phyloP scores from a whole-genome alignment of 2,329 filamentous ascomycete species.

The Lasiodiplodia hormozganensis region DNA sequence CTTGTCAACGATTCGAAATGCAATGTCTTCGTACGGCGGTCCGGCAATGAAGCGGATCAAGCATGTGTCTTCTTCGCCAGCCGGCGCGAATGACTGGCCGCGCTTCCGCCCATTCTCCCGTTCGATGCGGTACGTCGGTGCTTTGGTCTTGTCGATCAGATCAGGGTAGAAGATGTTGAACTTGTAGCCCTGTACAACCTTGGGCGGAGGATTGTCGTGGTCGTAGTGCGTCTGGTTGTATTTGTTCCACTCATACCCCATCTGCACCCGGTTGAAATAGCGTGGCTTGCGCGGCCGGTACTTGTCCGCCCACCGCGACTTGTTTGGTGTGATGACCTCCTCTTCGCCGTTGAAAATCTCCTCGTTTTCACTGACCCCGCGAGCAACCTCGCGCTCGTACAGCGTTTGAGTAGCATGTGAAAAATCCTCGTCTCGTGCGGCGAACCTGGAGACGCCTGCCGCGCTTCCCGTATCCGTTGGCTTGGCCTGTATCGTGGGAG shows the following conservation, averaged over 20 bases:
- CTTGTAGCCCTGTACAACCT: slow-evolving; percentile 98
- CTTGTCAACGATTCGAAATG: slow-evolving; percentile 95
- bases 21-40: slow-evolving; percentile 94
- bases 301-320: slow-evolving; percentile 81
- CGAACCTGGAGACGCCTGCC: slow-evolving; percentile 71
- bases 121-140: slow-evolving; percentile 94
- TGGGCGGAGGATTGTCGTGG: slow-evolving; percentile 95
- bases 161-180: slow-evolving; percentile 99
- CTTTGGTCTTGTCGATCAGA: slow-evolving; percentile 91
- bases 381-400: slow-evolving; percentile 91
- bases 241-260: slow-evolving; percentile 99
- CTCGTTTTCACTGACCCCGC: slow-evolving; percentile 90
- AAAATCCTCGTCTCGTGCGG: slow-evolving; percentile 76
- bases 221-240: slow-evolving; percentile 99
- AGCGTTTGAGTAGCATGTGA: slow-evolving; percentile 86
- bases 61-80: slow-evolving; percentile 96
- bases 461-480: slow-evolving; percentile 54
- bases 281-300: slow-evolving; percentile 89
- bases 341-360: slow-evolving; percentile 95
- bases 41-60: slow-evolving; percentile 95
- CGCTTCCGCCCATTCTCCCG: slow-evolving; percentile 87
- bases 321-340: slow-evolving; percentile 68
- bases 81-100: slow-evolving; percentile 90
- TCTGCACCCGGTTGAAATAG: slow-evolving; percentile 98
- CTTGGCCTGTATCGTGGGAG: slow-evolving; percentile 40